Conservation (phyloP, 2,329 filamentous ascomycete species). For the Aspergillus brunneoviolaceus region DNA sequence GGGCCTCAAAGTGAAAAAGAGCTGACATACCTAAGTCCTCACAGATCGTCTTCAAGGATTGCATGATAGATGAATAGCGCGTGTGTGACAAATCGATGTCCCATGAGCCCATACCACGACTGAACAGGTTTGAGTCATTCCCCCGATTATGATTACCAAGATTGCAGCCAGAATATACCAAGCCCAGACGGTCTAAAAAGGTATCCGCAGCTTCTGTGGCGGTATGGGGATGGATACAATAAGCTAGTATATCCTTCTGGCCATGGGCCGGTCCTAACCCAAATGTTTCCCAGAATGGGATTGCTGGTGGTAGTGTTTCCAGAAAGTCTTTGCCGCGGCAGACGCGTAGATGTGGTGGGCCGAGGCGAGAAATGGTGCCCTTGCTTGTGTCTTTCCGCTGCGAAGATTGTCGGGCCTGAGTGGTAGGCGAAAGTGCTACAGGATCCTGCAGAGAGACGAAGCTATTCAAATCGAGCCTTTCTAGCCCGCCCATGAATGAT, state of each 20-base stretch:
- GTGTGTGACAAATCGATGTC: conserved; percentile 24
- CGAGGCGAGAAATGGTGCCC: conserved; percentile 45
- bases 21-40: conserved; percentile 38
- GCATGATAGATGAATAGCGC: conserved; percentile 36
- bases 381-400: conserved; percentile 29
- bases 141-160: conserved; percentile 53
- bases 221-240: conserved; percentile 56
- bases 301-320: conserved; percentile 56
- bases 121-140: conserved; percentile 40
- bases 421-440: conserved; percentile 13
- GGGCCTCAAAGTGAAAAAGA: not conserved
- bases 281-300: conserved; percentile 62
- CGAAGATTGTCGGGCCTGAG: conserved; percentile 20
- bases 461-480: conserved; percentile 37
- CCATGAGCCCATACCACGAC: conserved; percentile 42
- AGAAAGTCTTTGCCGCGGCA: conserved; percentile 54
- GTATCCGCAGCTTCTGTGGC: conserved; percentile 48
- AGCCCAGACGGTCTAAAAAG: conserved; percentile 55
- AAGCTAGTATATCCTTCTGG: conserved; percentile 57
- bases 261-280: conserved; percentile 57
- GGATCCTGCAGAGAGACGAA: conserved; percentile 37
- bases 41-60: conserved; percentile 34
- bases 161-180: conserved; percentile 58
- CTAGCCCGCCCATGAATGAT: conserved; percentile 29
- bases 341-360: conserved; percentile 54